These are phyloP conservation scores for Grosmannia huntii DNA, from an alignment of 2,329 filamentous ascomycete genomes.

Conservation along the genomic window DNA sequence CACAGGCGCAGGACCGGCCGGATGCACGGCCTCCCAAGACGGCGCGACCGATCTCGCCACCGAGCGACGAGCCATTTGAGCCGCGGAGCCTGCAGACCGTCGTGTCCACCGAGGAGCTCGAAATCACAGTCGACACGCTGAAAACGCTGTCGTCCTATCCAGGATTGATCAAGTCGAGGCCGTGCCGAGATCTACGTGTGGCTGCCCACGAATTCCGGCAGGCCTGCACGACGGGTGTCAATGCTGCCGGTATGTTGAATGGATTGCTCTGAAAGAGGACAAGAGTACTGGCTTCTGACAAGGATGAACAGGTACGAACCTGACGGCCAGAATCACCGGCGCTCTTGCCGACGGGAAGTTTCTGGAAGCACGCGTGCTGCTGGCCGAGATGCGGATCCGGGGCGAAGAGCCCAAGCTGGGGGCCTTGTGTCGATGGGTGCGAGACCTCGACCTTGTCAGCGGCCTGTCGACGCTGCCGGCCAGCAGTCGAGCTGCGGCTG, in stretches of 20 bases:
- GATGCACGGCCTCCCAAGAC: neutral
- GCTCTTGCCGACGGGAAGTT: slow-evolving; percentile 54
- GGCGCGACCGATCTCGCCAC: slow-evolving; percentile 18
- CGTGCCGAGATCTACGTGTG: slow-evolving; percentile 51
- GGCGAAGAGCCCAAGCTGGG: slow-evolving; percentile 53
- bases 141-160: slow-evolving; percentile 45
- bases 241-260: slow-evolving; percentile 35
- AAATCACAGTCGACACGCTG: slow-evolving; percentile 54
- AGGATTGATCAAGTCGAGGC: slow-evolving; percentile 52
- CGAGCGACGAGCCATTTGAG: slow-evolving; percentile 22
- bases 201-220: slow-evolving; percentile 59
- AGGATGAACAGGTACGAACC: slow-evolving; percentile 33
- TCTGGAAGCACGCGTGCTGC: slow-evolving; percentile 49
- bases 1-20: slow-evolving; percentile 12
- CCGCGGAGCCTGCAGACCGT: slow-evolving; percentile 39
- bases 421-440: slow-evolving; percentile 58
- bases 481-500: slow-evolving; percentile 20
- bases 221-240: slow-evolving; percentile 53
- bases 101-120: slow-evolving; percentile 52
- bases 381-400: slow-evolving; percentile 60
- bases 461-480: slow-evolving; percentile 45
- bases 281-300: neutral
- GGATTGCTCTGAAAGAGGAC: too few relatives aligned
- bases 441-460: slow-evolving; percentile 56
- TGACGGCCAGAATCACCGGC: slow-evolving; percentile 53